phyloP scores from a whole-genome alignment of 192 early-diverging fungal species.

The Coemansia sp. region DNA sequence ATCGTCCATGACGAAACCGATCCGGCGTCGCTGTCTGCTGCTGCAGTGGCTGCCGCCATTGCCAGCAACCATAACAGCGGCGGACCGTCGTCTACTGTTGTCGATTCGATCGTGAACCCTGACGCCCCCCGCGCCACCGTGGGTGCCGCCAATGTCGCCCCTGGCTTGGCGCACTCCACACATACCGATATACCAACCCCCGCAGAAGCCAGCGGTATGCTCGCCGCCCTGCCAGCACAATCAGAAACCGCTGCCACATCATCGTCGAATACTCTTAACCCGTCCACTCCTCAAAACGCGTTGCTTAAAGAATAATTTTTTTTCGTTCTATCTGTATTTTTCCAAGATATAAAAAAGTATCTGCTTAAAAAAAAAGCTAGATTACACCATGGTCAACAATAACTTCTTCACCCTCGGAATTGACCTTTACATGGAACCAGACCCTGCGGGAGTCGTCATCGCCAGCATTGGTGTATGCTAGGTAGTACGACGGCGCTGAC shows the following conservation, averaged over 20 bases:
- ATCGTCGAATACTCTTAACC: constrained; percentile 17
- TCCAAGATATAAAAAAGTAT: no score
- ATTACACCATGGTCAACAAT: constrained; percentile 16
- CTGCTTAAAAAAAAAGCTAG: not conserved
- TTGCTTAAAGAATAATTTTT: not conserved
- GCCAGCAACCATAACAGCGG: not conserved
- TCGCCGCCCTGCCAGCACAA: not conserved
- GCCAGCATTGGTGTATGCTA: constrained; percentile 17
- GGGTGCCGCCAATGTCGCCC: not conserved
- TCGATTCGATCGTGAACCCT: not conserved
- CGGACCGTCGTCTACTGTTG: not conserved
- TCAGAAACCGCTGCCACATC: constrained; percentile 11
- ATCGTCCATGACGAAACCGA: constrained; percentile 5
- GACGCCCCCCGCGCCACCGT: not conserved
- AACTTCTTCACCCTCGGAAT: constrained; percentile 20
- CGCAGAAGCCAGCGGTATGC: not conserved
- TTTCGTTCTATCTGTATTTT: not conserved
- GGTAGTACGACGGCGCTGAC: constrained; percentile 25
- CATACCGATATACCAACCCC: not conserved
- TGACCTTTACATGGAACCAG: constrained; percentile 44
- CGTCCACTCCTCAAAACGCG: constrained; percentile 27
- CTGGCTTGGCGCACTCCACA: not conserved
- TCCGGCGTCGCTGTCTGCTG: constrained; percentile 1
- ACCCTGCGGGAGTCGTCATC: constrained; percentile 14
- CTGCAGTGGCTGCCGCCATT: not conserved